Evolutionary conservation across 2,329 filamentous ascomycete genomes (phyloP), one percentile per base, ranked within the genome.

Genomic region (Aspergillus sp.): DNA sequence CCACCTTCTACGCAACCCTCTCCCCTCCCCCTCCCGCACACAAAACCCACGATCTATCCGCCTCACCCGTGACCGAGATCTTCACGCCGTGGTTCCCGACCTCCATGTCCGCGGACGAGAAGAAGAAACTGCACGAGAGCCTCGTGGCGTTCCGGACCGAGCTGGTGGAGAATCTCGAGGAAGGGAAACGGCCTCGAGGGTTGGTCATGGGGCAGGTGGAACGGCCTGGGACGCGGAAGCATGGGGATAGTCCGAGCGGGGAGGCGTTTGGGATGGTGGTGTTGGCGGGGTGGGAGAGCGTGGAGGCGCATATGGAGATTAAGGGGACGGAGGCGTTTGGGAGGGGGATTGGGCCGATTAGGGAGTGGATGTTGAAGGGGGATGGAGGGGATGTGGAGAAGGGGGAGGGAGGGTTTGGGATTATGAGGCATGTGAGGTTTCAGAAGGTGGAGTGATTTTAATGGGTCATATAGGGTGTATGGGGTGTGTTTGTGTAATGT

Each of bases 261-360:
- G 70, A 77, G 64, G 81, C 78, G 10, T 76, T 77, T 57, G 69
- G 78, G 58, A 77, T 78, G 65, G 65, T 81, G 3, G 60, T 78
- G n/a, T 74, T 76, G 17, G 72, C 84, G 57, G 84, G 83, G 5
- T 86, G 84, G 84, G 71, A 79, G 54, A 81, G 75, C 65, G 73
- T 82, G 19, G 80, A 83, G 38, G 74, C 73, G 51, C 84, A 86
- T 69, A 72, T 78, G 75, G 70, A 70, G 52, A 82, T 77, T 32
- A 73, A 78, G 57, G 72, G 81, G 63, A 80, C 79, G 27, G 71
- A 78, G 62, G 73, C 70, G 25, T 86, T 85, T 68, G 69, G 66
- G 36, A 69, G 75, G 21, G 71, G 75, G 15, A 78, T 83, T 60
- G 59, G 60, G 52, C 69, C 75, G 30, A 60, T 85, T 64, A 76